These are phyloP conservation scores for Penicillium goetzii DNA, from an alignment of 495 filamentous ascomycete genomes.

Conservation along the genomic window DNA sequence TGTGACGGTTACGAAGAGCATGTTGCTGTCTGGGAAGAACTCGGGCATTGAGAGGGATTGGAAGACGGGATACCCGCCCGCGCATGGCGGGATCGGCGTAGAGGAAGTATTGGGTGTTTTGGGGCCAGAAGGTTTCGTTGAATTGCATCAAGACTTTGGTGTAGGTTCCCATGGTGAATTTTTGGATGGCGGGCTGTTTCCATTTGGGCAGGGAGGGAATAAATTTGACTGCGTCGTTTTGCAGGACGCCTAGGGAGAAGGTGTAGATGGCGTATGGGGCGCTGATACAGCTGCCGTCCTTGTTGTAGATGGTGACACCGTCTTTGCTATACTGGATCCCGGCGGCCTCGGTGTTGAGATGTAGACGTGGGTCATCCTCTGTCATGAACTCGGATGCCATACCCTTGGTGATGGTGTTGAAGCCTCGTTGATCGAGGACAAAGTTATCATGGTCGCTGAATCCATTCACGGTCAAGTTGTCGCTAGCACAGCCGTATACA, in stretches of 20 bases:
- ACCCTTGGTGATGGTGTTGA: conserved; percentile 61
- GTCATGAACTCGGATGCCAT: conserved; percentile 64
- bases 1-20: conserved; percentile 71
- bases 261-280: conserved; percentile 63
- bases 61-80: conserved; percentile 73
- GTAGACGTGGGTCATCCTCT: conserved; percentile 59
- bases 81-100: conserved; percentile 65
- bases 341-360: conserved; percentile 61
- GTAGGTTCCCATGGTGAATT: conserved; percentile 74
- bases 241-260: conserved; percentile 70
- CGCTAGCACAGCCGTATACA: conserved; percentile 46
- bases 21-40: conserved; percentile 65
- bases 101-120: conserved; percentile 68
- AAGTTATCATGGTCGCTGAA: conserved; percentile 65
- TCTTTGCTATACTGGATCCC: conserved; percentile 44
- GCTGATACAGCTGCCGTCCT: conserved; percentile 60
- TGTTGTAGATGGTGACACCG: conserved; percentile 60
- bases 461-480: conserved; percentile 53
- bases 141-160: conserved; percentile 81
- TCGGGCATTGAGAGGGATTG: conserved; percentile 63
- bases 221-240: conserved; percentile 65
- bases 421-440: conserved; percentile 68
- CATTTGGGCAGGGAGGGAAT: conserved; percentile 63
- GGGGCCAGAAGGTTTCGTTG: conserved; percentile 70
- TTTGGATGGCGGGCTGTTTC: conserved; percentile 67